Conservation (phyloP, 2,329 filamentous ascomycete genomes). For the Colletotrichum lini region DNA sequence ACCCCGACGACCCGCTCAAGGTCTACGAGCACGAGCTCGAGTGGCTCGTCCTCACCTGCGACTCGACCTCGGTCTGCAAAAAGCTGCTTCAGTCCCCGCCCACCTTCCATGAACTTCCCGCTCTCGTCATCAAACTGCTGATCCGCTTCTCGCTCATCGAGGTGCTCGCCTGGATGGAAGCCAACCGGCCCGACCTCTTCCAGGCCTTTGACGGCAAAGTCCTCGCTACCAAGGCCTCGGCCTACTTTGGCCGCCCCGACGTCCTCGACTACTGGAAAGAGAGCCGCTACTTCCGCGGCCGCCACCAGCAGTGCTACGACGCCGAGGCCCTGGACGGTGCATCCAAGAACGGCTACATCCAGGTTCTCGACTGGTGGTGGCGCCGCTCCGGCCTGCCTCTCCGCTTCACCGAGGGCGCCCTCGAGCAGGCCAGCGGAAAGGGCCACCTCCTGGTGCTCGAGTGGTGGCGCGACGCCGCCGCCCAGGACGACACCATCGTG, state of each 20-base stretch:
- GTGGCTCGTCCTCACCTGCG: constrained; percentile 84
- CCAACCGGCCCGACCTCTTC: constrained; percentile 74
- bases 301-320: constrained; percentile 78
- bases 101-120: constrained; percentile 79
- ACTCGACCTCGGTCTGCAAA: constrained; percentile 78
- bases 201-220: constrained; percentile 89
- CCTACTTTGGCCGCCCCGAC: constrained; percentile 85
- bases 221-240: constrained; percentile 89
- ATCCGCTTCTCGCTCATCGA: constrained; percentile 91
- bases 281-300: constrained; percentile 84
- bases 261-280: constrained; percentile 94
- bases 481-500: constrained; percentile 69
- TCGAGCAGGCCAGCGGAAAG: constrained; percentile 89
- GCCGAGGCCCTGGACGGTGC: constrained; percentile 89
- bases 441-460: constrained; percentile 89
- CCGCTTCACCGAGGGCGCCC: constrained; percentile 87
- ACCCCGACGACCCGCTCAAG: constrained; percentile 75
- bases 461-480: constrained; percentile 88
- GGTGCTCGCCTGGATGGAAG: constrained; percentile 78
- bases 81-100: constrained; percentile 81
- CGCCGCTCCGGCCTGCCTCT: constrained; percentile 81
- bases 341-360: constrained; percentile 86
- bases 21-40: constrained; percentile 85
- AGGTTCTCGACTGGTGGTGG: constrained; percentile 94
- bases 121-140: constrained; percentile 87